phyloP scores from a whole-genome alignment of 2,329 filamentous ascomycete species.

The Aspergillus cejpii region DNA sequence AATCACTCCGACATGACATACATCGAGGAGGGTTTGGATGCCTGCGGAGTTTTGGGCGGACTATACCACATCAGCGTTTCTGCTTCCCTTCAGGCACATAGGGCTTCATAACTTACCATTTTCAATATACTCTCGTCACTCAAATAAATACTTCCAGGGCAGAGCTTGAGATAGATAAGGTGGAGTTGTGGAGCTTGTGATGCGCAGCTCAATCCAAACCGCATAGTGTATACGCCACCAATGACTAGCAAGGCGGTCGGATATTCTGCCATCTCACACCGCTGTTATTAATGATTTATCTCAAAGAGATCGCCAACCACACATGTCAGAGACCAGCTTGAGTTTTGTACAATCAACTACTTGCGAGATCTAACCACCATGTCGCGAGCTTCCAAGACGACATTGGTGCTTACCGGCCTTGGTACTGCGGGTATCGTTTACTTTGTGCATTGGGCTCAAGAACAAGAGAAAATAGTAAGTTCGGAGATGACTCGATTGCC shows the following conservation, averaged over 20 bases:
- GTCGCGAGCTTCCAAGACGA: conserved; percentile 86
- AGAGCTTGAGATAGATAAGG: conserved; percentile 14
- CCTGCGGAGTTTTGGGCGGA: conserved; percentile 97
- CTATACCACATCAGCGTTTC: conserved; percentile 44
- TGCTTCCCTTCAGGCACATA: conserved; percentile 11
- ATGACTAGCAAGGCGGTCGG: conserved; percentile 31
- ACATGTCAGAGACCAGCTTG: not conserved
- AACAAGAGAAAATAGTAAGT: conserved; percentile 71
- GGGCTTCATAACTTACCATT: conserved; percentile 23
- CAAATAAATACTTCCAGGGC: conserved; percentile 6
- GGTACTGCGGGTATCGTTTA: conserved; percentile 69
- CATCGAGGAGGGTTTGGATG: conserved; percentile 97
- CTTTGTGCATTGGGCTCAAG: conserved; percentile 85
- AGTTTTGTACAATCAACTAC: not conserved
- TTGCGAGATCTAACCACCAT: conserved; percentile 45
- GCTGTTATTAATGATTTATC: conserved; percentile 27
- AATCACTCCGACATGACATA: conserved; percentile 47
- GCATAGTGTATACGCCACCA: conserved; percentile 24
- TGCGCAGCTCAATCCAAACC: conserved; percentile 18
- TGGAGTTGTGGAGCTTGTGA: conserved; percentile 26
- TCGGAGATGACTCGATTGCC: not conserved
- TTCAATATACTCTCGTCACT: not conserved
- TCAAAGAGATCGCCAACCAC: too few relatives aligned
- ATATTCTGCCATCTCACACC: conserved; percentile 30
- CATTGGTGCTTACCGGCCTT: conserved; percentile 68